Evolutionary conservation across 2,329 filamentous ascomycete genomes (phyloP).

Genomic region (Penicillium paneum): DNA sequence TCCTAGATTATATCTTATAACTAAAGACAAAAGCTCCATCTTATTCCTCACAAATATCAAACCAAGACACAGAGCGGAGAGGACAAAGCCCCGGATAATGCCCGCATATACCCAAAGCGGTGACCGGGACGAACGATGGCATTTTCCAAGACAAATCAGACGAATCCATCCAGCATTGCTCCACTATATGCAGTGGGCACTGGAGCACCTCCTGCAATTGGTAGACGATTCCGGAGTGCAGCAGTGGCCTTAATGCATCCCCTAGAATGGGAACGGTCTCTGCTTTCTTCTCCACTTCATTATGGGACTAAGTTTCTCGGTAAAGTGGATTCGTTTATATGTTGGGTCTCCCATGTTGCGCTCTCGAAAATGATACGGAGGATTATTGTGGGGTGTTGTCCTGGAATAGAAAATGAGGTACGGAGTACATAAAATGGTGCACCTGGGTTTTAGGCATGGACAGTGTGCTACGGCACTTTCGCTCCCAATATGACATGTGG

Average conservation of each 20-base stretch:
- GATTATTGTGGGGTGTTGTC: background rate
- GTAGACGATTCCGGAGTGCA: background rate
- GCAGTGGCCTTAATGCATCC: constrained; percentile 1
- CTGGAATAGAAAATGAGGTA: background rate
- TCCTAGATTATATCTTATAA: too few species aligned
- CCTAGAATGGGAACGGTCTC: background rate
- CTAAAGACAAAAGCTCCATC: background rate
- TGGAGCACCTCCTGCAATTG: background rate
- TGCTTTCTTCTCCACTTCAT: background rate
- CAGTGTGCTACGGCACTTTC: background rate
- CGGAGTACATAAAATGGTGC: background rate
- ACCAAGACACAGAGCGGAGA: background rate
- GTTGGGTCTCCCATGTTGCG: background rate
- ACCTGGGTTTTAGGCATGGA: background rate
- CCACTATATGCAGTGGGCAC: background rate
- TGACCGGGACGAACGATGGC: constrained; percentile 1
- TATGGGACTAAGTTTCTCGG: background rate
- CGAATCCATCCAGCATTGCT: background rate
- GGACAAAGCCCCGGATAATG: background rate
- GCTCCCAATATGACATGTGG: background rate
- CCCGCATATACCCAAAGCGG: background rate
- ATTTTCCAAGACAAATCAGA: background rate
- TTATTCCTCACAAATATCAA: background rate
- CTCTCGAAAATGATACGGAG: constrained; percentile 1
- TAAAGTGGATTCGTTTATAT: constrained; percentile 1